Evolutionary conservation across 1,139 yeast species (phyloP).

Genomic region (Geotrichum carabidarum): DNA sequence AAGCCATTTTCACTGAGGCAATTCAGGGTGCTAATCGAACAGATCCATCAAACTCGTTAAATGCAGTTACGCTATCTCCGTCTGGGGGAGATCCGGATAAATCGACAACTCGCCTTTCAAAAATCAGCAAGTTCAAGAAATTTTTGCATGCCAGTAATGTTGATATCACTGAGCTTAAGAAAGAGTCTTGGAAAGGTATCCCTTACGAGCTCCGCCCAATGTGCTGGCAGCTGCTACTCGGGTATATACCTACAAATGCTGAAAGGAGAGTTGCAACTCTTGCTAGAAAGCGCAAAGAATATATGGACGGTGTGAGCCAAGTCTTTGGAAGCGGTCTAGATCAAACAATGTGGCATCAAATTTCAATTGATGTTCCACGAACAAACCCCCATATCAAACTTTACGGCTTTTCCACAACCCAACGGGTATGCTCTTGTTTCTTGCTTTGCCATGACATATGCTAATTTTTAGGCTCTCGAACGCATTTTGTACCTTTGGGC

Average conservation of each 20-base stretch:
- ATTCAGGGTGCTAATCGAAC: neutral
- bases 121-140: slow-evolving; percentile 62
- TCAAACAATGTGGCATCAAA: slow-evolving; percentile 89
- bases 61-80: slow-evolving; percentile 12
- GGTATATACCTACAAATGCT: slow-evolving; percentile 83
- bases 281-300: slow-evolving; percentile 79
- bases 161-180: slow-evolving; percentile 61
- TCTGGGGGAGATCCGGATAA: slow-evolving; percentile 43
- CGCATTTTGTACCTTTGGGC: slow-evolving; percentile 91
- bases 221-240: slow-evolving; percentile 84
- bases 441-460: slow-evolving; percentile 24
- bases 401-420: slow-evolving; percentile 66
- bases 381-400: slow-evolving; percentile 82
- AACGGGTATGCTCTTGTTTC: slow-evolving; percentile 37
- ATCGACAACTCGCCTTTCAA: slow-evolving; percentile 53
- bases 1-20: neutral
- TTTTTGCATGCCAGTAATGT: slow-evolving; percentile 59
- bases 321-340: slow-evolving; percentile 61
- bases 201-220: slow-evolving; percentile 77
- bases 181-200: slow-evolving; percentile 90
- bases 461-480: slow-evolving; percentile 47
- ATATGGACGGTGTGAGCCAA: slow-evolving; percentile 61
- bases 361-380: slow-evolving; percentile 89
- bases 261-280: slow-evolving; percentile 67
- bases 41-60: slow-evolving; percentile 26